A percentile compares a stretch with the other conserved stretches of the same genome.
Evolutionary conservation across 192 early-diverging fungal species (phyloP).

Genomic region (Backusella luteola): DNA sequence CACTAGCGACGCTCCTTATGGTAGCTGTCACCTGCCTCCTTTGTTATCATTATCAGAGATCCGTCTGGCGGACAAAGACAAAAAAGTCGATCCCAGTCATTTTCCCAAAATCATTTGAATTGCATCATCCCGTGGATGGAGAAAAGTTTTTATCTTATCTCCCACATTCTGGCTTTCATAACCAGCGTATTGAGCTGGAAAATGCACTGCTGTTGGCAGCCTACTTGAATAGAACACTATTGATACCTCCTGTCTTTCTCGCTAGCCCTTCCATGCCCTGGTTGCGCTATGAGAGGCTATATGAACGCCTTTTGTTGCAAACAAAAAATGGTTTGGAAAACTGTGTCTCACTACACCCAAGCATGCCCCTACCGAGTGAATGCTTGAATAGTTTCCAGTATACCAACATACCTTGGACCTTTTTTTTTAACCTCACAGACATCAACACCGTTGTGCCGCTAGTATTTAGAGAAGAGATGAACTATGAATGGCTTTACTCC

Average conservation of each 20-base stretch:
- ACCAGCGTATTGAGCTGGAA: constrained; percentile 38
- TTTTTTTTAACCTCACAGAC: constrained; percentile 48
- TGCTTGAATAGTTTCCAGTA: constrained; percentile 52
- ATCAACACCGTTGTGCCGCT: constrained; percentile 28
- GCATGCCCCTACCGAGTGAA: constrained; percentile 44
- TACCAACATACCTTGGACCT: constrained; percentile 55
- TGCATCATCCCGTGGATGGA: background rate
- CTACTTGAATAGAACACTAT: constrained; percentile 54
- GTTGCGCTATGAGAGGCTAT: constrained; percentile 43
- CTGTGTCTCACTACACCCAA: constrained; percentile 33
- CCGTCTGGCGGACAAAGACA: background rate
- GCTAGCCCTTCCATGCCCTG: constrained; percentile 53
- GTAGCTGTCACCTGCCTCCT: background rate
- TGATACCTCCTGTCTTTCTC: constrained; percentile 49
- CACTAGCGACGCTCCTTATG: background rate
- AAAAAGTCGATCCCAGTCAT: constrained; percentile 12
- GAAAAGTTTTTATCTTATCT: constrained; percentile 42
- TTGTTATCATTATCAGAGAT: background rate
- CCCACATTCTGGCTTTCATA: constrained; percentile 43
- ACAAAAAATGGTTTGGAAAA: constrained; percentile 54
- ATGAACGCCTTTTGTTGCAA: constrained; percentile 47
- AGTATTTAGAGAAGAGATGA: constrained; percentile 41
- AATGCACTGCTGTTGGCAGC: constrained; percentile 56
- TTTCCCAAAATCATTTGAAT: constrained; percentile 22
- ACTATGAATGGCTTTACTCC: constrained; percentile 47